phyloP scores from a whole-genome alignment of 2,329 filamentous ascomycete species.

The Diaporthe vexans region DNA sequence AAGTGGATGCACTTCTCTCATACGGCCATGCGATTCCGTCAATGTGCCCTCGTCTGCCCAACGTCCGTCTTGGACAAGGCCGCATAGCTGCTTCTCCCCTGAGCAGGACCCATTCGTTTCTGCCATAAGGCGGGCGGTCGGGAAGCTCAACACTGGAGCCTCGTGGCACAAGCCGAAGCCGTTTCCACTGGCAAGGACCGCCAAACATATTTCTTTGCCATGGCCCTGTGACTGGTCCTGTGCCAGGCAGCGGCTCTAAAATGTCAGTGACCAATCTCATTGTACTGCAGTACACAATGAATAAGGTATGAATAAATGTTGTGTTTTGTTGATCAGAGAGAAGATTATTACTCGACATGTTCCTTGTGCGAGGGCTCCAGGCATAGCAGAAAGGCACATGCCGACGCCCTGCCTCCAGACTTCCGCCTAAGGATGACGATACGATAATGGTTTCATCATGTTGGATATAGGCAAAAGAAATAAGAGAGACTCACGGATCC shows the following conservation, averaged over 20 bases:
- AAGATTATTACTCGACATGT: conserved; percentile 63
- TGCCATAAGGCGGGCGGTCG: not conserved
- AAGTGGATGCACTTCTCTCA: too few relatives aligned
- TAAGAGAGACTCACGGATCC: conserved; percentile 34
- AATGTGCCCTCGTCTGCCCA: not conserved
- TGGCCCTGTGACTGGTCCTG: too few relatives aligned
- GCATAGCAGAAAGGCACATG: conserved; percentile 48
- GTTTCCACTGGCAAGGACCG: too few relatives aligned
- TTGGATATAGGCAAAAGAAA: conserved; percentile 42
- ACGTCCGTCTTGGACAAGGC: not conserved
- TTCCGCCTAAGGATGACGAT: conserved; percentile 99
- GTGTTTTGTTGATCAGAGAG: conserved; percentile 60
- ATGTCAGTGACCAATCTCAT: not conserved
- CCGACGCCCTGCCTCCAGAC: conserved; percentile 53
- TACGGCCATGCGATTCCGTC: not conserved
- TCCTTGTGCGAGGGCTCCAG: conserved; percentile 47
- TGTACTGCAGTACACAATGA: not conserved
- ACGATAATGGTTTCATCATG: conserved; percentile 86
- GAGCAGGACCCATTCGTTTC: too few relatives aligned
- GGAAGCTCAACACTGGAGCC: not conserved
- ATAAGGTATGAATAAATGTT: not conserved
- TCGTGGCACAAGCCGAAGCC: not conserved
- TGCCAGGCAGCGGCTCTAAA: too few relatives aligned
- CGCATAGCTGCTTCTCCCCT: not conserved
- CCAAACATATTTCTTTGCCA: not conserved